Evolutionary conservation across 192 early-diverging fungal species (phyloP).

Genomic region (Coemansia sp.): DNA sequence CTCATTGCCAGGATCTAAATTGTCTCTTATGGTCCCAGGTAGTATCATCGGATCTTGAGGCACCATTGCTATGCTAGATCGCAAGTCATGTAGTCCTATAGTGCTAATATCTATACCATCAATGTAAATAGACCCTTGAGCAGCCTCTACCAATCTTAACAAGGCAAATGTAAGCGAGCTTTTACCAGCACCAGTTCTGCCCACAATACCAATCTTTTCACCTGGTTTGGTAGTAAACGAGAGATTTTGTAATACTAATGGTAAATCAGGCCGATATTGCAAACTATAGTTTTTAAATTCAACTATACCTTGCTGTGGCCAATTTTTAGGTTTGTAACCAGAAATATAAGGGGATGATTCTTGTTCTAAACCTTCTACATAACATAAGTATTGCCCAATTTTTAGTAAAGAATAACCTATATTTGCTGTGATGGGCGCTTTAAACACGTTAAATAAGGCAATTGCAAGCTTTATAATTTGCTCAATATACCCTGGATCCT

Average conservation of each 20-base stretch:
- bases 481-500: no score
- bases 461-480: no score
- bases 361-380: slow-evolving; percentile 33
- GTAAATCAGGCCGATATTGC: slow-evolving; percentile 28
- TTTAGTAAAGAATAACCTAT: no score
- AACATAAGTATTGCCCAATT: slow-evolving; percentile 6
- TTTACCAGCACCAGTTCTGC: slow-evolving; percentile 59
- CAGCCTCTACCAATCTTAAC: slow-evolving; percentile 59
- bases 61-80: slow-evolving; percentile 56
- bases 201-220: slow-evolving; percentile 60
- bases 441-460: no score
- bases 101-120: slow-evolving; percentile 57
- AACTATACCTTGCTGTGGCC: slow-evolving; percentile 49
- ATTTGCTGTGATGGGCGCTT: no score
- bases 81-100: slow-evolving; percentile 56
- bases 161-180: slow-evolving; percentile 56
- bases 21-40: slow-evolving; percentile 63
- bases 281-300: slow-evolving; percentile 45
- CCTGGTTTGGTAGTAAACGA: slow-evolving; percentile 38
- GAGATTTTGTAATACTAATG: slow-evolving; percentile 30
- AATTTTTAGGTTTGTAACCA: slow-evolving; percentile 37
- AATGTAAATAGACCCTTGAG: slow-evolving; percentile 46
- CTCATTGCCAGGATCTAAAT: slow-evolving; percentile 61
- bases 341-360: slow-evolving; percentile 58
- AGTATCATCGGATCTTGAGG: slow-evolving; percentile 68